phyloP scores from a whole-genome alignment of 2,329 filamentous ascomycete species.

The Pezizomycotina sp. region DNA sequence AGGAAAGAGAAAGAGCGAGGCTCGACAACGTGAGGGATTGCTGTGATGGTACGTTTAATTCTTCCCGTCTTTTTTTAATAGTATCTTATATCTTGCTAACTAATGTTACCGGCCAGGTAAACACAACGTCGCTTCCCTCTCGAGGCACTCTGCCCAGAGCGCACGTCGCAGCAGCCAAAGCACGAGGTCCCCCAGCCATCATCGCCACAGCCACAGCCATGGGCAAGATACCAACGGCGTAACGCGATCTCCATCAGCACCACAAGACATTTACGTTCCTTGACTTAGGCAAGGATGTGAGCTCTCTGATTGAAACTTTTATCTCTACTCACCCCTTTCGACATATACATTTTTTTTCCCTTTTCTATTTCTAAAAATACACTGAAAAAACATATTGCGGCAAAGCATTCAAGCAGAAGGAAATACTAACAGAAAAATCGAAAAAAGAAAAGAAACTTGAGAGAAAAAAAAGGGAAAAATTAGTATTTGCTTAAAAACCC shows the following conservation, averaged over 20 bases:
- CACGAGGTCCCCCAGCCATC: slow-evolving; percentile 34
- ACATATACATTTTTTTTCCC: too few species aligned
- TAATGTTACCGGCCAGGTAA: slow-evolving; percentile 38
- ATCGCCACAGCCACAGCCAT: slow-evolving; percentile 22
- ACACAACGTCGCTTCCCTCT: slow-evolving; percentile 52
- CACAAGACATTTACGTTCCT: too few species aligned
- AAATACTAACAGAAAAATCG: slow-evolving; percentile 3
- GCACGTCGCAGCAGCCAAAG: slow-evolving; percentile 31
- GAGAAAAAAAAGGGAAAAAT: background rate
- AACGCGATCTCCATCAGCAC: too few species aligned
- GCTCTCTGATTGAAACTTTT: too few species aligned
- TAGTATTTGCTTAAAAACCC: background rate
- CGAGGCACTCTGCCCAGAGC: slow-evolving; percentile 23
- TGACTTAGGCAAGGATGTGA: too few species aligned
- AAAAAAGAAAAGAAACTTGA: slow-evolving; percentile 11
- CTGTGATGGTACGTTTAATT: slow-evolving; percentile 64
- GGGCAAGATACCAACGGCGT: slow-evolving; percentile 1
- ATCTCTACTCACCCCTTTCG: too few species aligned
- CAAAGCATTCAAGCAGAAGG: too few species aligned
- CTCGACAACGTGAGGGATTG: slow-evolving; percentile 93
- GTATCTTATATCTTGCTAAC: slow-evolving; percentile 8
- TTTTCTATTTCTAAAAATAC: too few species aligned
- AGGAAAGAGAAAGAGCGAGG: slow-evolving; percentile 58
- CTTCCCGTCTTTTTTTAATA: slow-evolving; percentile 1
- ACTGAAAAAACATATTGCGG: too few species aligned